phyloP scores from a whole-genome alignment of 331 rosid genomes.

The Malus hybrid region DNA sequence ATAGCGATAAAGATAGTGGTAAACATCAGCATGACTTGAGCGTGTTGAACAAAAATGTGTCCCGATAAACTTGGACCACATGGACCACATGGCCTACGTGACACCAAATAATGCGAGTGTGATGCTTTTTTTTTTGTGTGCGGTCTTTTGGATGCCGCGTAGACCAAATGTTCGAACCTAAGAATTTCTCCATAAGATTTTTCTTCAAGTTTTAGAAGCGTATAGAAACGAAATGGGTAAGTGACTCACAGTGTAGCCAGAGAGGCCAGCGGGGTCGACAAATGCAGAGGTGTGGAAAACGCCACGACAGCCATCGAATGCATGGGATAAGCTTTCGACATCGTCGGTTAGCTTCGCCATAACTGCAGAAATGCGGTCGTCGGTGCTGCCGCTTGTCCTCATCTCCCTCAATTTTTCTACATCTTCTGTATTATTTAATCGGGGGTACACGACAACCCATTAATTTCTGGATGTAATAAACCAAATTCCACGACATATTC shows the following conservation, averaged over 20 bases:
- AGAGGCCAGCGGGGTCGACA: conserved; percentile 79
- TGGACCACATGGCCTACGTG: no score
- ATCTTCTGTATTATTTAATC: conserved; percentile 41
- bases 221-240: not conserved
- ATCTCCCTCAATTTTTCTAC: conserved; percentile 49
- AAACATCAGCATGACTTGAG: no score
- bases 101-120: no score
- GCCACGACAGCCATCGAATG: conserved; percentile 81
- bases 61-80: no score
- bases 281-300: conserved; percentile 78
- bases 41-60: no score
- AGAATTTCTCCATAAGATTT: no score
- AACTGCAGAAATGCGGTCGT: conserved; percentile 16
- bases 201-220: not conserved
- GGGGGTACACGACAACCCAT: not conserved
- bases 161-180: no score
- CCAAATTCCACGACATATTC: not conserved
- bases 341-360: conserved; percentile 45
- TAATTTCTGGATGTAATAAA: not conserved
- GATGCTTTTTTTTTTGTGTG: no score
- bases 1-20: no score
- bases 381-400: conserved; percentile 5
- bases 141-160: no score
- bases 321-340: conserved; percentile 38
- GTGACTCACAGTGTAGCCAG: conserved; percentile 75